Evolutionary conservation across 257 asterid genomes (phyloP).

Genomic region (Scutellaria galericulata): DNA sequence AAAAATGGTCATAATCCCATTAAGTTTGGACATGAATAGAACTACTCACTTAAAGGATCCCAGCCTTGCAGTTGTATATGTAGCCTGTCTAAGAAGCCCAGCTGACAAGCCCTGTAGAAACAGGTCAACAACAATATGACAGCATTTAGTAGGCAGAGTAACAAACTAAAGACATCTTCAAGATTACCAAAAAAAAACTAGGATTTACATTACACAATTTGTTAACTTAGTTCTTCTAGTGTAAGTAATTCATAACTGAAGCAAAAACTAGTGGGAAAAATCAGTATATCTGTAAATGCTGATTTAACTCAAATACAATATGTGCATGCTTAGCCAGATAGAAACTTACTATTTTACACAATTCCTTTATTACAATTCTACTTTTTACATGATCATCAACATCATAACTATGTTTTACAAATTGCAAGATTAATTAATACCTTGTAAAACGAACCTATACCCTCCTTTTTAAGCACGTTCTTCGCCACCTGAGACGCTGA

Average conservation of each 20-base stretch:
- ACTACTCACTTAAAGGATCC: slow-evolving; percentile 83
- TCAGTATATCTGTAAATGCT: not conserved
- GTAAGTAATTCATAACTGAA: slow-evolving; percentile 11
- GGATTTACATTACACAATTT: not conserved
- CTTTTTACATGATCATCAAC: slow-evolving; percentile 25
- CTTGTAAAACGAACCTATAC: slow-evolving; percentile 87
- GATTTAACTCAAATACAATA: not conserved
- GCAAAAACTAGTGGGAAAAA: not conserved
- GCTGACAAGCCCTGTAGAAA: slow-evolving; percentile 83
- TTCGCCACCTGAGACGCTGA: slow-evolving; percentile 76
- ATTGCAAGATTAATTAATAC: slow-evolving; percentile 42
- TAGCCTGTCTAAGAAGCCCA: slow-evolving; percentile 97
- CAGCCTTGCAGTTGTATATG: slow-evolving; percentile 95
- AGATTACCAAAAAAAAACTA: not conserved
- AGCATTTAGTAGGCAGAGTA: slow-evolving; percentile 12
- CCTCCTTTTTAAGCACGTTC: slow-evolving; percentile 85
- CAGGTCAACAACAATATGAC: slow-evolving; percentile 15
- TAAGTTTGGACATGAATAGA: slow-evolving; percentile 1
- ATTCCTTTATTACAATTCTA: not conserved
- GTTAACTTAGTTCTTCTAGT: not conserved
- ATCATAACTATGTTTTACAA: not conserved
- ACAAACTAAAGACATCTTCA: not conserved
- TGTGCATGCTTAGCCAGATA: not conserved
- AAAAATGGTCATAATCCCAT: not conserved
- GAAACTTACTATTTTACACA: not conserved